Evolutionary conservation across 352 stramenopile genomes (phyloP).

Genomic region (Phytophthora megakarya): DNA sequence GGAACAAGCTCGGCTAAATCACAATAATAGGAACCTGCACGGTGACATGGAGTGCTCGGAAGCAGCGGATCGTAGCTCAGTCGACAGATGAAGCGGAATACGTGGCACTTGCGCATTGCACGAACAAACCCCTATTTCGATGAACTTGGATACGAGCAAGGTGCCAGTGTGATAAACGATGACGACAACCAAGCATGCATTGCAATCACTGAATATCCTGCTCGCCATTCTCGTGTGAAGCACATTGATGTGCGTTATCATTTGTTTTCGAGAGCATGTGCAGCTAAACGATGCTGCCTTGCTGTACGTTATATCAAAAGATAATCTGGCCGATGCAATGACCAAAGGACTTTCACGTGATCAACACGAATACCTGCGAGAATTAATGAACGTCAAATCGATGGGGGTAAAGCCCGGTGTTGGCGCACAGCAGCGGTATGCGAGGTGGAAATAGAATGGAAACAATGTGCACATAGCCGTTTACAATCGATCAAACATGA

Average conservation of each 20-base stretch:
- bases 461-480: too few relatives aligned
- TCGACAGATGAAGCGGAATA: conserved; percentile 23
- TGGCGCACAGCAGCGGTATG: too few relatives aligned
- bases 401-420: too few relatives aligned
- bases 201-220: conserved; percentile 12
- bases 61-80: conserved; percentile 18
- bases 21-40: conserved; percentile 19
- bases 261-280: conserved; percentile 25
- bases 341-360: conserved; percentile 14
- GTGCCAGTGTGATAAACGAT: neutral
- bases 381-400: conserved; percentile 6
- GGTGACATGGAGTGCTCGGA: conserved; percentile 14
- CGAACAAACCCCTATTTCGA: conserved; percentile 14
- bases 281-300: neutral
- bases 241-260: conserved; percentile 26
- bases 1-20: too few relatives aligned
- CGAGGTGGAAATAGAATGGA: too few relatives aligned
- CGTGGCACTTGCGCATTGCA: conserved; percentile 11
- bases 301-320: conserved; percentile 5
- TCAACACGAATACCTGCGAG: conserved; percentile 3
- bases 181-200: conserved; percentile 30
- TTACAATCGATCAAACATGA: too few relatives aligned
- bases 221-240: conserved; percentile 16
- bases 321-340: conserved; percentile 8
- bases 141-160: conserved; percentile 17